Evolutionary conservation across 345 rosid genomes (phyloP).

Genomic region (Crucihimalaya himalaica): DNA sequence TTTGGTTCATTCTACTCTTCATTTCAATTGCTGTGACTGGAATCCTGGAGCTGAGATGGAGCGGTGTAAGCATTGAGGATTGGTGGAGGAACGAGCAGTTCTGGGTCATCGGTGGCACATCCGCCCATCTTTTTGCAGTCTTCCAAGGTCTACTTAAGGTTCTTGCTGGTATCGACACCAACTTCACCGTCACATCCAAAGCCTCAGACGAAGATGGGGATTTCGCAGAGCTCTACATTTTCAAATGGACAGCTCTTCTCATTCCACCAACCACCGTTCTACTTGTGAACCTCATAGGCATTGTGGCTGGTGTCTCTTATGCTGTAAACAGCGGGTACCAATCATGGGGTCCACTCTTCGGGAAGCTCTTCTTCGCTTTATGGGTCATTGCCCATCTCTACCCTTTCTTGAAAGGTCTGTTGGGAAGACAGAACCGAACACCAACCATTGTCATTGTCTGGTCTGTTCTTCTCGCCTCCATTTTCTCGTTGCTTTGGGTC

Average conservation of each 20-base stretch:
- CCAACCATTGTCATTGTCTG: conserved; percentile 98
- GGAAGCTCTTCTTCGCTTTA: conserved; percentile 91
- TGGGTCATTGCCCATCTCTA: conserved; percentile 98
- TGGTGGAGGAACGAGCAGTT: conserved; percentile 99
- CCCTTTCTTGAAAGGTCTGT: conserved; percentile 95
- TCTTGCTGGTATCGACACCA: conserved; percentile 96
- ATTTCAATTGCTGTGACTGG: conserved; percentile 84
- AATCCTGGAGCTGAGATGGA: conserved; percentile 94
- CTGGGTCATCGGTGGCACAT: conserved; percentile 99
- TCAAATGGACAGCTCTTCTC: conserved; percentile 99
- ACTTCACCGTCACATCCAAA: conserved; percentile 97
- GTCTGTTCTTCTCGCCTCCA: conserved; percentile 97
- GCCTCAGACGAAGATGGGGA: conserved; percentile 96
- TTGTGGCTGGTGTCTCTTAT: conserved; percentile 97
- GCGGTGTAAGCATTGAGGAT: conserved; percentile 91
- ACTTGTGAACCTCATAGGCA: conserved; percentile 82
- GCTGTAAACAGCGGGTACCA: conserved; percentile 98
- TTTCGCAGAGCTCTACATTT: conserved; percentile 89
- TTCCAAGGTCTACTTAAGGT: conserved; percentile 97
- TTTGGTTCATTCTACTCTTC: conserved; percentile 97
- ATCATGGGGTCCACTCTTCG: conserved; percentile 98
- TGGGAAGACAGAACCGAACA: conserved; percentile 96
- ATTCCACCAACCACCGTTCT: conserved; percentile 96
- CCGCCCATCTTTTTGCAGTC: conserved; percentile 97
- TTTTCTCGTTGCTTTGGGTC: conserved; percentile 98